A percentile compares a stretch with the other conserved stretches of the same genome.
Conservation (phyloP, 1,284 basidiomycete genomes). For the Trametes hirsuta region DNA sequence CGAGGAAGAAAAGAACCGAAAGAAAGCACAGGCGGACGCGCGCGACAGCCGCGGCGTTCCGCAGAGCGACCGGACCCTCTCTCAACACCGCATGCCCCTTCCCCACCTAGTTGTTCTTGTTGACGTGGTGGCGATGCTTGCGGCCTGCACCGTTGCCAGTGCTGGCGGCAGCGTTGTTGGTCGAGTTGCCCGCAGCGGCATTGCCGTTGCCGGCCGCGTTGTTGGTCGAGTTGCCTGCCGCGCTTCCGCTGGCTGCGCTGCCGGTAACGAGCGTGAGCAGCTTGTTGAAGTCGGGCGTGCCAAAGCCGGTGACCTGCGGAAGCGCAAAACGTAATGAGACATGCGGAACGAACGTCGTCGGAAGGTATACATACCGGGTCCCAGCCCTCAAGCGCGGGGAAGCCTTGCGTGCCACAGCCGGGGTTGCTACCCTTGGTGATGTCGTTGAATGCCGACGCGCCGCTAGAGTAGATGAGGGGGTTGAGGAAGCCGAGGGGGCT, state of each 20-base stretch:
- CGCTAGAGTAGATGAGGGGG: constrained; percentile 43
- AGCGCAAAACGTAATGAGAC: not conserved
- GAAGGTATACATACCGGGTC: constrained; percentile 38
- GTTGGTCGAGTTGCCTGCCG: not conserved
- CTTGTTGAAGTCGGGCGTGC: constrained; percentile 35
- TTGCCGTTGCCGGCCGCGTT: not conserved
- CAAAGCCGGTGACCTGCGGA: constrained; percentile 33
- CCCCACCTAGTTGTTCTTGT: not conserved
- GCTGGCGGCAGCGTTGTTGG: not conserved
- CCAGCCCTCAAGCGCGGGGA: constrained; percentile 43
- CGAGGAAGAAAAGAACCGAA: not conserved
- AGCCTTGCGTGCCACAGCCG: constrained; percentile 43
- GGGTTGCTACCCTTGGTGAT: constrained; percentile 37
- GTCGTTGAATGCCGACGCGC: constrained; percentile 43
- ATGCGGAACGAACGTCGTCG: not conserved
- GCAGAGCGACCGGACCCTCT: not conserved
- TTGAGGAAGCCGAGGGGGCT: constrained; percentile 50
- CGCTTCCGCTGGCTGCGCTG: constrained; percentile 5
- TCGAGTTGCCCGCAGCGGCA: not conserved
- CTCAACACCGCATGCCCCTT: not conserved
- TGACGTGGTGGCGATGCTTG: constrained; percentile 2
- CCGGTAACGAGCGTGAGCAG: constrained; percentile 24
- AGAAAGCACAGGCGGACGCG: not conserved
- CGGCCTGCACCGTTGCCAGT: not conserved
- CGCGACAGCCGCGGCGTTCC: not conserved